Conservation (phyloP, 306 rosid species). For the Amphicarpaea edgeworthii region DNA sequence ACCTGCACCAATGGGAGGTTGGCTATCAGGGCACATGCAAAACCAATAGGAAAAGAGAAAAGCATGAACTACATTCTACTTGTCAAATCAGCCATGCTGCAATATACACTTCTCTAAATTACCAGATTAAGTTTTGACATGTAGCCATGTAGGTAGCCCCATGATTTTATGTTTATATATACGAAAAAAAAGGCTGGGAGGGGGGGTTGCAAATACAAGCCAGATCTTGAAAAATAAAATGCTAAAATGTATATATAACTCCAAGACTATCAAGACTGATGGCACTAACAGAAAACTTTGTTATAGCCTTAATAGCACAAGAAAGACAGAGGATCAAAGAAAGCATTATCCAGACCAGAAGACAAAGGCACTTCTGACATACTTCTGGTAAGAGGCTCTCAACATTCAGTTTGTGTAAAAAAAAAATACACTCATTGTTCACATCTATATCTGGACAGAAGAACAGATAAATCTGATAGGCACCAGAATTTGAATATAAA, state of each 20-base stretch:
- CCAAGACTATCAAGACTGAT: neutral
- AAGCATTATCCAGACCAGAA: conserved; percentile 7
- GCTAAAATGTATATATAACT: neutral
- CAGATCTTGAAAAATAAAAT: conserved; percentile 17
- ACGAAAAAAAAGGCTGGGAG: neutral
- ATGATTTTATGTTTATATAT: conserved; percentile 9
- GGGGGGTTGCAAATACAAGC: conserved; percentile 24
- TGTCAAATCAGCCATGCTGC: conserved; percentile 38
- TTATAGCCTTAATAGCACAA: neutral
- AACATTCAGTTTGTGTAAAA: neutral
- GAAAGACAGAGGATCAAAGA: neutral
- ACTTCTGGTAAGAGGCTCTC: neutral
- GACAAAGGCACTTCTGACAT: neutral
- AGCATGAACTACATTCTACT: conserved; percentile 6
- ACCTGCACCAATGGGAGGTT: conserved; percentile 68
- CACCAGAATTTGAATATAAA: neutral
- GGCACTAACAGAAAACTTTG: conserved; percentile 10
- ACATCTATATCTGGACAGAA: conserved; percentile 17
- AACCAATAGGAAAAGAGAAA: conserved; percentile 16
- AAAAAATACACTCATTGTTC: conserved; percentile 1
- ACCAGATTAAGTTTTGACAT: conserved; percentile 21
- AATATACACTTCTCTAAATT: conserved; percentile 27
- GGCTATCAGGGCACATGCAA: conserved; percentile 42
- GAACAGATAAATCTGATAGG: conserved; percentile 24
- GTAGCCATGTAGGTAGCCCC: neutral